Percentiles rank a stretch among this genome's conserved stretches.
phyloP scores from a whole-genome alignment of 2,329 filamentous ascomycete genomes.

The Alternaria gaisen region DNA sequence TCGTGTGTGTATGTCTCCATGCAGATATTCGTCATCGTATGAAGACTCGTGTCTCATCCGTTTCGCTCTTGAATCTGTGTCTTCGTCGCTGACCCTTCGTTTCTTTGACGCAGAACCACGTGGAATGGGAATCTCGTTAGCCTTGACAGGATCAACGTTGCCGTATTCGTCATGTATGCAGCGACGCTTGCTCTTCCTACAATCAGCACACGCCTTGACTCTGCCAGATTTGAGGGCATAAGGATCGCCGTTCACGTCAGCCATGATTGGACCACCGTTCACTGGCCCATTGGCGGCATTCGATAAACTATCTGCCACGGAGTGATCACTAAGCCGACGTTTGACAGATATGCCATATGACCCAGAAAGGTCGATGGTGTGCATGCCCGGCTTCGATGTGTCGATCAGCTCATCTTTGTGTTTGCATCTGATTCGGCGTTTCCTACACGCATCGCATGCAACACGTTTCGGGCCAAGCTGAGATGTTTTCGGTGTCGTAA shows the following conservation, averaged over 20 bases:
- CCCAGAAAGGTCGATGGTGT: constrained; percentile 43
- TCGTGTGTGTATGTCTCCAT: constrained; percentile 35
- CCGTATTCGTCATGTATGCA: constrained; percentile 73
- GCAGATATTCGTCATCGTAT: constrained; percentile 32
- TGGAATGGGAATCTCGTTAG: constrained; percentile 68
- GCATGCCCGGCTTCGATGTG: constrained; percentile 41
- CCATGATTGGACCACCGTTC: constrained; percentile 45
- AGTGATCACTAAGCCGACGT: constrained; percentile 45
- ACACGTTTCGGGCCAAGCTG: constrained; percentile 68
- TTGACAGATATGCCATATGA: constrained; percentile 47
- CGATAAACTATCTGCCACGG: constrained; percentile 29
- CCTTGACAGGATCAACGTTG: constrained; percentile 70
- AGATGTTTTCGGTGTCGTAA: constrained; percentile 64
- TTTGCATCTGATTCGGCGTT: constrained; percentile 69
- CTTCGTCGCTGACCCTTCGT: constrained; percentile 55
- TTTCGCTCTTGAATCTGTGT: constrained; percentile 29
- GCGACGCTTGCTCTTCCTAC: constrained; percentile 73
- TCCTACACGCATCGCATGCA: constrained; percentile 70
- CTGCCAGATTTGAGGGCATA: constrained; percentile 64
- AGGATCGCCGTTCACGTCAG: constrained; percentile 48
- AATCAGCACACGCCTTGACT: constrained; percentile 72
- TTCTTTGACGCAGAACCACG: constrained; percentile 66
- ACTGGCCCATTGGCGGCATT: constrained; percentile 30
- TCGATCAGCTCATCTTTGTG: constrained; percentile 65
- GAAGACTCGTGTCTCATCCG: constrained; percentile 43